Percentiles rank a stretch among this genome's conserved stretches.
Conservation (phyloP, 2,329 filamentous ascomycete genomes). For the Pestalotiopsis sp. region DNA sequence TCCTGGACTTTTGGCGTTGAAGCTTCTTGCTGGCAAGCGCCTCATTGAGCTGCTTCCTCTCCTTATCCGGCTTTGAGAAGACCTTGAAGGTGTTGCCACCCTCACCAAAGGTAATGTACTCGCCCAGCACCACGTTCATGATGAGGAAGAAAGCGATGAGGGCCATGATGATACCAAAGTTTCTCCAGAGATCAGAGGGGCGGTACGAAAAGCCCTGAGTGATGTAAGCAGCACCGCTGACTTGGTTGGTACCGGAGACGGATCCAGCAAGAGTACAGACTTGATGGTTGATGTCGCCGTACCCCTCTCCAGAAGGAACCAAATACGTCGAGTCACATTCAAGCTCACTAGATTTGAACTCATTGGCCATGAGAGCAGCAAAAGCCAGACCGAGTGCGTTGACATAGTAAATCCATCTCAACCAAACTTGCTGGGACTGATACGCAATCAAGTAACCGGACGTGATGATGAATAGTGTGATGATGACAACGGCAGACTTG, state of each 20-base stretch:
- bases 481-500: constrained; percentile 77
- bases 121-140: constrained; percentile 77
- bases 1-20: constrained; percentile 50
- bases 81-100: constrained; percentile 81
- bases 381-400: constrained; percentile 78
- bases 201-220: constrained; percentile 68
- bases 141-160: constrained; percentile 77
- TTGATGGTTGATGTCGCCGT: constrained; percentile 73
- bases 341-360: constrained; percentile 72
- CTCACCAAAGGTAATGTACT: constrained; percentile 76
- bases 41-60: constrained; percentile 67
- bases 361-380: constrained; percentile 81
- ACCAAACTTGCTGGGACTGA: constrained; percentile 72
- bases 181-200: constrained; percentile 73
- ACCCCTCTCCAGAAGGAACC: constrained; percentile 71
- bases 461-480: constrained; percentile 81
- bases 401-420: constrained; percentile 80
- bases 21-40: constrained; percentile 63
- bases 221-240: constrained; percentile 73
- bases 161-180: constrained; percentile 78
- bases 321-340: constrained; percentile 70
- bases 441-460: constrained; percentile 86
- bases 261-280: constrained; percentile 81
- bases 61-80: constrained; percentile 71
- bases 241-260: constrained; percentile 60